Evolutionary conservation across 2,329 filamentous ascomycete genomes (phyloP), one percentile per base, ranked within the genome.

Genomic region (Botryosphaeria agaves): DNA sequence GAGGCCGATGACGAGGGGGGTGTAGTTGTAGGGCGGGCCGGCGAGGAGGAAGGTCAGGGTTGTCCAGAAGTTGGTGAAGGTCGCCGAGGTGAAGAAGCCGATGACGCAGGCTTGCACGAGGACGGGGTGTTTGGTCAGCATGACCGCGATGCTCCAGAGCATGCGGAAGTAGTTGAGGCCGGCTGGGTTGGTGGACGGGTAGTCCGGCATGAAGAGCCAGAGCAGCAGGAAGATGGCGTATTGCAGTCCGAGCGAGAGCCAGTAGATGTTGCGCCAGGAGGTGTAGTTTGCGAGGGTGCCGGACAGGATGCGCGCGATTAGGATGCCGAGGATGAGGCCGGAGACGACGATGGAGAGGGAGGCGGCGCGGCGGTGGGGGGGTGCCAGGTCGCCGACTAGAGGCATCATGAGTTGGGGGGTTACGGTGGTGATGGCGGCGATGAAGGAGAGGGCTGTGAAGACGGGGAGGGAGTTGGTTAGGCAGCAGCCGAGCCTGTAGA

Each of bases 41-140:
- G 77, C 69, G 12, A 91, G 66, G 4, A 89, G 62, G 46, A 91
- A 91, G 0, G 79, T 87, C 21, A 89, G 51, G 0, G 80, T 87
- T 0, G 75, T 80, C 75, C 75, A 80, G 56, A 73, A 76, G 18
- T 51, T 59, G 2, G 74, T 79, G 47, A 79, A 79, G 1, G 66
- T 69, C 0, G 64, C 61, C 5, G 64, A 62, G 4, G 61, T 62
- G 38, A 74, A 64, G 43, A 82, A 75, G 0, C 68, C 64, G 16
- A 83, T 66, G 1, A 82, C 46, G 28, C 74, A 75, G 0, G 72
- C 66, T 46, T 87, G 79, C 0, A 78, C 64, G 0, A 89, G 62
- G 1, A 79, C 53, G 0, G 81, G 76, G 28, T 84, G 64, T 3
- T 62, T 67, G 28, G 68, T 52, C 25, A 80, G 54, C 51, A 87